Evolutionary conservation across 805 yeast species (phyloP).

Genomic region (Alloascoidea hylecoeti): DNA sequence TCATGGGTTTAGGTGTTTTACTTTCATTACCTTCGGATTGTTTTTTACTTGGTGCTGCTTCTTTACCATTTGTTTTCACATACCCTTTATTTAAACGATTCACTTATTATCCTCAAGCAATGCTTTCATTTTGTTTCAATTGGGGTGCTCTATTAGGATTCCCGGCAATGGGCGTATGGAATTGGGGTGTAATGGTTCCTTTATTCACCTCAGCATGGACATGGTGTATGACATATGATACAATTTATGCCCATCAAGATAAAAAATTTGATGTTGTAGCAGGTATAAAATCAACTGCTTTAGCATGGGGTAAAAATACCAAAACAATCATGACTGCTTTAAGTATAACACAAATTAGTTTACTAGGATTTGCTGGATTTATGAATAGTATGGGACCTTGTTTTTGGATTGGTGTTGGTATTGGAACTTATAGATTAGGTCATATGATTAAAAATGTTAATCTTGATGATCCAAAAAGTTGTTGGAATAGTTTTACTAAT

Average conservation of each 20-base stretch:
- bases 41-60: conserved; percentile 68
- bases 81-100: conserved; percentile 92
- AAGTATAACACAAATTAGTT: conserved; percentile 51
- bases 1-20: conserved; percentile 59
- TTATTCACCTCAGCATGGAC: conserved; percentile 61
- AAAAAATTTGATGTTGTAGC: conserved; percentile 77
- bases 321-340: conserved; percentile 54
- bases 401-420: conserved; percentile 46
- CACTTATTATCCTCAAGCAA: conserved; percentile 90
- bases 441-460: conserved; percentile 62
- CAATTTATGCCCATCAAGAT: conserved; percentile 96
- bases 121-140: conserved; percentile 68
- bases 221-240: conserved; percentile 95
- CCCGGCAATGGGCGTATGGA: conserved; percentile 89
- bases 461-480: conserved; percentile 62
- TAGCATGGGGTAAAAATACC: conserved; percentile 81
- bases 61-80: conserved; percentile 65
- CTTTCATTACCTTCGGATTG: conserved; percentile 67
- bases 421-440: conserved; percentile 57
- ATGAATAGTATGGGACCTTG: conserved; percentile 81
- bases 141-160: conserved; percentile 94
- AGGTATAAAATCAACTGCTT: conserved; percentile 90
- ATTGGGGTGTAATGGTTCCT: conserved; percentile 63
- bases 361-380: conserved; percentile 54
- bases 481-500: conserved; percentile 70